Evolutionary conservation across 352 stramenopile genomes (phyloP).

Genomic region (Plasmopara viticola): DNA sequence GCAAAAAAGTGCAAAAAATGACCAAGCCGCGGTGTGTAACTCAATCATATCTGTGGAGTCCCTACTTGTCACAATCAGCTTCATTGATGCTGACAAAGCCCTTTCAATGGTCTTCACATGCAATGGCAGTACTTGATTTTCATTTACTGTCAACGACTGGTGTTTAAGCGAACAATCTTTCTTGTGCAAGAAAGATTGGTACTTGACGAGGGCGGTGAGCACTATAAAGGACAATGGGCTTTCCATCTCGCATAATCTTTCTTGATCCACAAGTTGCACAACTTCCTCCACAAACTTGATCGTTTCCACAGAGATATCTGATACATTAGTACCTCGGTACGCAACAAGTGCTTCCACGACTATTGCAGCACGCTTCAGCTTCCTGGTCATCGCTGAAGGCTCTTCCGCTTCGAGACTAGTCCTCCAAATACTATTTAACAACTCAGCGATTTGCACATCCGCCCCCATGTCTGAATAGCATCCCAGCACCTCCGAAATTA

Average conservation of each 20-base stretch:
- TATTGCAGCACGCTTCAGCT: constrained; percentile 21
- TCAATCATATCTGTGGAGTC: constrained; percentile 5
- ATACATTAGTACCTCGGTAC: constrained; percentile 5
- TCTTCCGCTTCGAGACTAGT: constrained; percentile 6
- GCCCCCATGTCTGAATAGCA: constrained; percentile 23
- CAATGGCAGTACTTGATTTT: constrained; percentile 12
- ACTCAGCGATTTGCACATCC: constrained; percentile 27
- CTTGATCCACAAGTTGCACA: constrained; percentile 15
- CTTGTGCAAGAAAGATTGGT: constrained; percentile 29
- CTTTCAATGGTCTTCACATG: constrained; percentile 23
- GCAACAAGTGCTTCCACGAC: constrained; percentile 34
- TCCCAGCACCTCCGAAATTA: constrained; percentile 29
- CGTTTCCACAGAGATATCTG: constrained; percentile 20
- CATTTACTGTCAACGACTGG: not conserved
- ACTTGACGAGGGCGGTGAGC: constrained; percentile 49
- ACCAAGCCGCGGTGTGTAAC: constrained; percentile 26
- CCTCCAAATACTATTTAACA: constrained; percentile 23
- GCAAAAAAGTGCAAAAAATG: constrained; percentile 54
- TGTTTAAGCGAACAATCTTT: constrained; percentile 10
- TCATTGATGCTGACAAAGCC: constrained; percentile 42
- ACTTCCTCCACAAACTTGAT: constrained; percentile 29
- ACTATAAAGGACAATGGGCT: constrained; percentile 32
- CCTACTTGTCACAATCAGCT: constrained; percentile 22
- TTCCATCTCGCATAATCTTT: constrained; percentile 17
- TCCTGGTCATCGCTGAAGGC: constrained; percentile 1